Percentiles rank a stretch among this genome's conserved stretches.
Evolutionary conservation across 169 alveolate species (phyloP).

Genomic region (Cyclospora cayetanensis): DNA sequence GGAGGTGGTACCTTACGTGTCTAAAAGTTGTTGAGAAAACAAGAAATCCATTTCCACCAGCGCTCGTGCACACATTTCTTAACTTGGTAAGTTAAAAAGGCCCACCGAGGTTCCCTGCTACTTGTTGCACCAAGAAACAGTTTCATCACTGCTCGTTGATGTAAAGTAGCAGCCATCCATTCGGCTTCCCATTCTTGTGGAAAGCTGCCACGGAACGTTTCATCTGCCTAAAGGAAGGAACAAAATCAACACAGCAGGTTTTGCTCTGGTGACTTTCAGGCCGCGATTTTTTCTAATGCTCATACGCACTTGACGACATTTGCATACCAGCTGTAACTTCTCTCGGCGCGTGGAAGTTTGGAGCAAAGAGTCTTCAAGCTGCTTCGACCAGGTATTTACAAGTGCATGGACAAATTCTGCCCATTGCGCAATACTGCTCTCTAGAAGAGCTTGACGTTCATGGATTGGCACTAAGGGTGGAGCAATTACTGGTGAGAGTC

Average conservation of each 20-base stretch:
- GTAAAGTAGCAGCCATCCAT: no score
- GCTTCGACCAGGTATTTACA: background rate
- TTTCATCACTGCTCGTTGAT: no score
- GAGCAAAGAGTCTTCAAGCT: background rate
- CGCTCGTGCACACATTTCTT: no score
- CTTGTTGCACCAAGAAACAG: no score
- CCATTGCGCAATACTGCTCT: conserved; percentile 20
- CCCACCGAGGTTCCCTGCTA: no score
- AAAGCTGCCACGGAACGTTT: background rate
- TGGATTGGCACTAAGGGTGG: background rate
- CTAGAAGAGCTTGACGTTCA: background rate
- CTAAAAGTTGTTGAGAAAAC: no score
- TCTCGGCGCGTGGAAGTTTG: background rate
- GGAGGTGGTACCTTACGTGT: no score
- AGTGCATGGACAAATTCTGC: conserved; percentile 1
- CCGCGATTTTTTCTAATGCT: no score
- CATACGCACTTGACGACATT: no score
- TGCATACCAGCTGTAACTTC: conserved; percentile 21
- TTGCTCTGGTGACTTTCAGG: no score
- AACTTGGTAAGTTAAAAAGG: no score
- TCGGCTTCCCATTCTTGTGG: conserved; percentile 10
- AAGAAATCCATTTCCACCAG: no score
- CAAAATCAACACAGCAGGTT: background rate
- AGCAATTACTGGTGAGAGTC: conserved; percentile 26
- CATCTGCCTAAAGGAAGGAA: background rate